Base-by-base conservation (phyloP, 495 filamentous ascomycete species). In the Collariella sp. region DNA sequence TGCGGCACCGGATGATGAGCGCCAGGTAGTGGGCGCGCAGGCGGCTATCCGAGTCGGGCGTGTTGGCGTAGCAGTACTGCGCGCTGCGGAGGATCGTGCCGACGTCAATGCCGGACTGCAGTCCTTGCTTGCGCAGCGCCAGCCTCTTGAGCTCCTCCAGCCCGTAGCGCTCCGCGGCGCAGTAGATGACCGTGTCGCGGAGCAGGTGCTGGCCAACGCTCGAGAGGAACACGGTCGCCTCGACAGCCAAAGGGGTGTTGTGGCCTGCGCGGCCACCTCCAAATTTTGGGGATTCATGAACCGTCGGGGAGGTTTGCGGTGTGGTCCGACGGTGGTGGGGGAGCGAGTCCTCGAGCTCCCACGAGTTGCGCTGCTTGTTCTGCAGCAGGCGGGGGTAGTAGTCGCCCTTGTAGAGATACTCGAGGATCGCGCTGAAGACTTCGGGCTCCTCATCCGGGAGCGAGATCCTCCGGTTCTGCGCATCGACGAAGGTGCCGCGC, bases 21-120 rank as follows among this genome's bases (percentile, higher is more conserved):
- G 89, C 87, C 66, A 96, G 81, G 77, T 93, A 95, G 72, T 93
- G 88, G 74, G 90, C 88, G 75, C 90, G 90, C 59, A 96, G 83
- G 62, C 82, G 81, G 61, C 83, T 88, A 74, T 96, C 90, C 52
- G 82, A 84, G 75, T 95, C 87, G 59, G 89, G 89, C 51, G 90
- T 95, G 79, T 95, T 83, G 67, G 86, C 89, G 72, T 96, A 95
- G 66, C 89, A 88, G 73, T 89, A 96, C 63, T 89, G 87, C 57
- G 89, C 89, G 67, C 85, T 89, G 68, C 85, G 81, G 68, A 96
- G 80, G 70, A 96, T 90, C 58, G 87, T 88, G 67, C 82, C 84
- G 68, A 89, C 84, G 59, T 89, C 81, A 65, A 95, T 89, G 50
- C 88, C 89, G 58, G 69, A 74, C 72, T 91, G 89, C 70, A 95